Evolutionary conservation across 2,329 filamentous ascomycete species (phyloP), one percentile per base, ranked within the genome.

Genomic region (Verticillium albo-atrum): DNA sequence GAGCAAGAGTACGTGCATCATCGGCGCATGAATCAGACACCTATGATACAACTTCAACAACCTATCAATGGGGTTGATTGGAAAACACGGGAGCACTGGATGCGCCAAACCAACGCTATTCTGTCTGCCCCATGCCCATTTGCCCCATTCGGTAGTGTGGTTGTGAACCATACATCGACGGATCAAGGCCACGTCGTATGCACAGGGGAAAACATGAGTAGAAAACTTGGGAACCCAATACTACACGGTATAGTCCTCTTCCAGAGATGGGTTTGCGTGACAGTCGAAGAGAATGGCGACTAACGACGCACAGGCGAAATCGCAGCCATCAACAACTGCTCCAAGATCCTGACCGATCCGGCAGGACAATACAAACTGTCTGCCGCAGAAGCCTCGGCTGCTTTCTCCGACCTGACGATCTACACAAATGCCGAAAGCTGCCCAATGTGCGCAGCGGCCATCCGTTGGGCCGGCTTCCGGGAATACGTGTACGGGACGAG

Each of bases 361-460:
- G 47, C 67, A 3, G 80, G 81, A 1, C 70, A 70, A 0, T 82
- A 80, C 67, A 74, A 71, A 3, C 66, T 84, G 47, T 73, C 71
- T 1, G 66, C 75, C 0, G 55, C 66, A 9, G 73, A 78, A 58
- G 75, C 79, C 0, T 65, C 75, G n/a, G 67, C 64, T 3, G 82
- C 81, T 0, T 83, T 82, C 63, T 61, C 68, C 3, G 63, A 73
- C 17, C 68, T 85, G n/a, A 77, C 77, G 5, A 68, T 85, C 3
- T 85, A 85, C 68, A 85, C 82, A 25, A 85, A 82, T 66, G 82
- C 78, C 2, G 82, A 85, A 68, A 79, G 77, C 59, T 85, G 82
- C 67, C 79, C 82, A 6, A 86, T 85, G 79, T 86, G 83, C 64
- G 81, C 82, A 1, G 77, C 80, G 6, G 82, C 81, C 0, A 83